Evolutionary conservation across 768 basidiomycete species (phyloP).

Genomic region (Xanthoconium stramineum): DNA sequence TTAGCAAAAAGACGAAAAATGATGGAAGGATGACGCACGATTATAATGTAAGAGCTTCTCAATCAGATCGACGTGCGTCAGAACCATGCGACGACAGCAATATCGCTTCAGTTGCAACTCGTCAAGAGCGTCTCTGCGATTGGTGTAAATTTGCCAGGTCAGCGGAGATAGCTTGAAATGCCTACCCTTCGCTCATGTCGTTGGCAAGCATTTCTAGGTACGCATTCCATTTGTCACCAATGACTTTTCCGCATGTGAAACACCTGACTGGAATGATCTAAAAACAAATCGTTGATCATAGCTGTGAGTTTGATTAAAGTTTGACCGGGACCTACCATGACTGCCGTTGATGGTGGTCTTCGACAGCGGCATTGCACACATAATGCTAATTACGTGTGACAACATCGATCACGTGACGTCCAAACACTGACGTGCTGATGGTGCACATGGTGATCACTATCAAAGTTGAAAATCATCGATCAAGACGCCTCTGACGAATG

Average conservation of each 20-base stretch:
- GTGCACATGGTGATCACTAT: too few species aligned
- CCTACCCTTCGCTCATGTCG: conserved; percentile 88
- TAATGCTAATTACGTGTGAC: too few species aligned
- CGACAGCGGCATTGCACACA: too few species aligned
- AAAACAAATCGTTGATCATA: too few species aligned
- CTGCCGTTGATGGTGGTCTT: too few species aligned
- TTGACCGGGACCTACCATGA: too few species aligned
- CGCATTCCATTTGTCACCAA: conserved; percentile 92
- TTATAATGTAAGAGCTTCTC: conserved; percentile 97
- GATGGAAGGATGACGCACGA: conserved; percentile 52
- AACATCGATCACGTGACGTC: too few species aligned
- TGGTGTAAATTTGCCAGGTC: not conserved
- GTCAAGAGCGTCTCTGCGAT: conserved; percentile 79
- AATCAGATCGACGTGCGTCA: conserved; percentile 96
- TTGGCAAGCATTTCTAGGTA: conserved; percentile 80
- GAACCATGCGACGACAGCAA: conserved; percentile 95
- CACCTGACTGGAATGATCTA: conserved; percentile 97
- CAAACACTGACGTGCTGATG: too few species aligned
- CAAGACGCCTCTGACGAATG: too few species aligned
- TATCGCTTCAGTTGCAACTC: conserved; percentile 89
- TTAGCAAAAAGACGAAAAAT: not conserved
- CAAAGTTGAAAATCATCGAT: too few species aligned
- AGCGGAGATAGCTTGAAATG: conserved; percentile 1
- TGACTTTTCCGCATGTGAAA: conserved; percentile 96
- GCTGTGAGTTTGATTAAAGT: too few species aligned